phyloP scores from a whole-genome alignment of 2,329 filamentous ascomycete genomes.

The Helotiales sp. region DNA sequence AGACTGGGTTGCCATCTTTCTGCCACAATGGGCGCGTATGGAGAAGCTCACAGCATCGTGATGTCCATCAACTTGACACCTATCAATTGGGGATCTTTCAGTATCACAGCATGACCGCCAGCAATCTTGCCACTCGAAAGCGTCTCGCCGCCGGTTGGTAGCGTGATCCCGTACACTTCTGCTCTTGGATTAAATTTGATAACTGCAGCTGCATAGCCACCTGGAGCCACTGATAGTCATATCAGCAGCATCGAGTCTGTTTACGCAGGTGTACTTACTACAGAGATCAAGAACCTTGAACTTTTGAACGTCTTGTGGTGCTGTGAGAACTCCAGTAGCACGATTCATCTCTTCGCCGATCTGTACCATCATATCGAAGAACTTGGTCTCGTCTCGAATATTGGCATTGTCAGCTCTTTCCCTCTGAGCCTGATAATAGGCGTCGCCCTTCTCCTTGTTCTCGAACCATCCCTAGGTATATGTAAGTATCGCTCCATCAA shows the following conservation, averaged over 20 bases:
- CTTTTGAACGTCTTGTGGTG: neutral
- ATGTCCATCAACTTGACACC: neutral
- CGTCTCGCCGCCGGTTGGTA: too few species aligned
- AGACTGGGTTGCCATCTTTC: neutral
- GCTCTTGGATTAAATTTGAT: slow-evolving; percentile 12
- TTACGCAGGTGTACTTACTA: slow-evolving; percentile 8
- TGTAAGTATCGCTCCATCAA: neutral
- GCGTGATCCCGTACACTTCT: slow-evolving; percentile 23
- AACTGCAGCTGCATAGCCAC: slow-evolving; percentile 20
- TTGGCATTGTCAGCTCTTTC: slow-evolving; percentile 37
- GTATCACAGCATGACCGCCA: slow-evolving; percentile 26
- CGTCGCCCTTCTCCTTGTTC: slow-evolving; percentile 44
- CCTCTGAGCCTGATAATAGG: slow-evolving; percentile 43
- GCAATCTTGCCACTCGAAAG: neutral
- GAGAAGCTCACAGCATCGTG: neutral
- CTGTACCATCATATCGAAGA: slow-evolving; percentile 44
- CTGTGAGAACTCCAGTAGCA: slow-evolving; percentile 11
- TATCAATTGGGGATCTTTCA: neutral
- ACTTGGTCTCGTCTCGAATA: slow-evolving; percentile 25
- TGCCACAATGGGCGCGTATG: neutral
- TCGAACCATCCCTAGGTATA: slow-evolving; percentile 41
- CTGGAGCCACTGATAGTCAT: slow-evolving; percentile 11
- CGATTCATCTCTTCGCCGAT: slow-evolving; percentile 45
- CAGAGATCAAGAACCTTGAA: slow-evolving; percentile 31
- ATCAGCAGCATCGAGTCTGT: too few species aligned